These are phyloP conservation scores for Auricularia sp. DNA, from an alignment of 768 basidiomycete genomes.

Conservation along the genomic window DNA sequence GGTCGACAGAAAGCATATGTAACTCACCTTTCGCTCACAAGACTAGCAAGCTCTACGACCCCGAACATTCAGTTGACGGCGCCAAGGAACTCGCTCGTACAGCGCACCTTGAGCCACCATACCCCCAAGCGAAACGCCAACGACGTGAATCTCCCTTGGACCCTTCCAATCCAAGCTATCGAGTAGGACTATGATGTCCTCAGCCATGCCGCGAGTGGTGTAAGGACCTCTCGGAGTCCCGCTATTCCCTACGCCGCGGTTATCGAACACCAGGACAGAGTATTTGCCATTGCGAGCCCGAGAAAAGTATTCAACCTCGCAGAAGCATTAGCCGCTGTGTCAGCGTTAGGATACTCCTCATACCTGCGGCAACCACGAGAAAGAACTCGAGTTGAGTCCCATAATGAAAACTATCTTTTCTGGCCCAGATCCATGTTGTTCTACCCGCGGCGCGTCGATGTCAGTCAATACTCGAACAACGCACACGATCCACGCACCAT, in stretches of 20 bases:
- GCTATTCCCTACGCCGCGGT: constrained; percentile 74
- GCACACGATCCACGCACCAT: constrained; percentile 13
- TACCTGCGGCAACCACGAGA: constrained; percentile 38
- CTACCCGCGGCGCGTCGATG: constrained; percentile 15
- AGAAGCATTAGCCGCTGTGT: not conserved
- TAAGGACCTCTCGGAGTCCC: constrained; percentile 65
- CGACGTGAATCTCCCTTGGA: constrained; percentile 51
- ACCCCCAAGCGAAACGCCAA: constrained; percentile 69
- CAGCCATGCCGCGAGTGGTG: constrained; percentile 68
- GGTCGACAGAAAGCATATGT: too few species aligned
- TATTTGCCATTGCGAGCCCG: constrained; percentile 33
- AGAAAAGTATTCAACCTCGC: constrained; percentile 56
- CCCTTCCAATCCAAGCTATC: constrained; percentile 64
- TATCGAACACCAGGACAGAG: constrained; percentile 67
- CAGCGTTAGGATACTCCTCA: not conserved
- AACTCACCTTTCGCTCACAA: constrained; percentile 37
- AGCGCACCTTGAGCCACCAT: constrained; percentile 69
- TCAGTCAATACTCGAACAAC: not conserved
- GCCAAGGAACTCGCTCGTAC: not conserved
- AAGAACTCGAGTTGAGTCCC: constrained; percentile 45
- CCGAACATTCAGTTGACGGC: not conserved
- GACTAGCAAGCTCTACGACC: constrained; percentile 49
- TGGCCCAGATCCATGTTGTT: constrained; percentile 59
- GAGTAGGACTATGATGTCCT: constrained; percentile 56
- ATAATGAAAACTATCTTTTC: constrained; percentile 67